These are phyloP conservation scores for Antrodiella citrinella DNA, from an alignment of 768 basidiomycete genomes.

Conservation along the genomic window DNA sequence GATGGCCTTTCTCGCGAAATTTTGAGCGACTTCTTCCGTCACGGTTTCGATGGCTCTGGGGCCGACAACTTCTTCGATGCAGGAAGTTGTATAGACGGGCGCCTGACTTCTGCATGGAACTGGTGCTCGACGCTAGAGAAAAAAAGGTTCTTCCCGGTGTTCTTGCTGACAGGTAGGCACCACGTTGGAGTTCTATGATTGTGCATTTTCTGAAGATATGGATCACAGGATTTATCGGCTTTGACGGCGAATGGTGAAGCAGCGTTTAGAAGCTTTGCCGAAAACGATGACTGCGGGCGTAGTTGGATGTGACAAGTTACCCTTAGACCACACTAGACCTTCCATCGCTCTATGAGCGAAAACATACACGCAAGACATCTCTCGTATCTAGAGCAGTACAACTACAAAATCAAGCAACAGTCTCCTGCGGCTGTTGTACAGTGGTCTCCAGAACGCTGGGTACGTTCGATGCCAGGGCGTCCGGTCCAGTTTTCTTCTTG, in stretches of 20 bases:
- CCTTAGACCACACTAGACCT: background rate
- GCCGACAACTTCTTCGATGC: conserved; percentile 89
- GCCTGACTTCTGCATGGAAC: conserved; percentile 87
- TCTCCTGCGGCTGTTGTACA: conserved; percentile 4
- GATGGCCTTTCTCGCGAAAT: conserved; percentile 67
- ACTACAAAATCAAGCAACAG: conserved; percentile 3
- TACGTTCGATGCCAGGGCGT: conserved; percentile 3
- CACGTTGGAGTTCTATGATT: background rate
- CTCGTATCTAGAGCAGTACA: conserved; percentile 1
- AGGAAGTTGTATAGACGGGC: conserved; percentile 72
- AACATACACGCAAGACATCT: conserved; percentile 1
- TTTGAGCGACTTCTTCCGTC: conserved; percentile 77
- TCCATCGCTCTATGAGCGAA: background rate
- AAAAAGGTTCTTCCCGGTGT: conserved; percentile 76
- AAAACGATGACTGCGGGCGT: too few species aligned
- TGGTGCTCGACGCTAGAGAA: conserved; percentile 85
- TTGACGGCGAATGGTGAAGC: conserved; percentile 76
- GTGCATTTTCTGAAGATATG: conserved; percentile 2
- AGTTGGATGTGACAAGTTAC: background rate
- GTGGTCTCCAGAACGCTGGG: conserved; percentile 7
- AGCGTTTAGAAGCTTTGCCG: too few species aligned
- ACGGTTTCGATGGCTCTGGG: conserved; percentile 87
- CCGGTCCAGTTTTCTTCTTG: conserved; percentile 18
- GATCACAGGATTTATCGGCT: conserved; percentile 65
- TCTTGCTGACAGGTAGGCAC: conserved; percentile 62